Conservation (phyloP, 495 filamentous ascomycete genomes). For the Penicillium mononematosum region DNA sequence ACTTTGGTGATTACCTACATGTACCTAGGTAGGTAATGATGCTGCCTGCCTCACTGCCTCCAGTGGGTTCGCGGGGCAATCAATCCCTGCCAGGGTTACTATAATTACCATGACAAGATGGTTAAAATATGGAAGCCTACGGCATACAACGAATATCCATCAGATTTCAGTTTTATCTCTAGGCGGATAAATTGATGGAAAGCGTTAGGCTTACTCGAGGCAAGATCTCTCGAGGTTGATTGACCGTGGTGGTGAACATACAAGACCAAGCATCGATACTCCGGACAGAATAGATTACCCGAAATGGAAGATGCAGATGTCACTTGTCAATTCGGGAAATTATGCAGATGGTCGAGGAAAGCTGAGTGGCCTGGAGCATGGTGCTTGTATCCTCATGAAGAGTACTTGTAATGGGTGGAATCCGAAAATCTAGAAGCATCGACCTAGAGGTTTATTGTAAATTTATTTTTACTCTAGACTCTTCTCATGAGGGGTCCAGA, state of each 20-base stretch:
- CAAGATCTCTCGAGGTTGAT: background rate
- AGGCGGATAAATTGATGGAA: background rate
- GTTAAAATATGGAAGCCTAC: slow-evolving; percentile 14
- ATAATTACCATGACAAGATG: slow-evolving; percentile 9
- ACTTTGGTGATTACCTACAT: background rate
- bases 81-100: slow-evolving; percentile 8
- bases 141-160: background rate
- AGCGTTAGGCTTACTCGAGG: background rate
- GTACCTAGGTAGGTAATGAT: background rate
- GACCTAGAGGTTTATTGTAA: background rate
- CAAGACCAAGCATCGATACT: background rate
- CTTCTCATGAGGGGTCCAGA: background rate
- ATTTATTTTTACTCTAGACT: background rate
- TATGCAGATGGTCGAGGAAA: background rate
- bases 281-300: background rate
- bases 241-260: background rate
- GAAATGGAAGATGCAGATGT: background rate
- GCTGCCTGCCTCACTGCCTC: slow-evolving; percentile 26
- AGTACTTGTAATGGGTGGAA: background rate
- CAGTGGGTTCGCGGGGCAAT: slow-evolving; percentile 4
- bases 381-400: background rate
- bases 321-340: background rate
- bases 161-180: background rate
- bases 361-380: background rate
- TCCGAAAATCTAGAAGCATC: background rate